phyloP scores from a whole-genome alignment of 2,329 filamentous ascomycete genomes.

The Volutella citrinella region DNA sequence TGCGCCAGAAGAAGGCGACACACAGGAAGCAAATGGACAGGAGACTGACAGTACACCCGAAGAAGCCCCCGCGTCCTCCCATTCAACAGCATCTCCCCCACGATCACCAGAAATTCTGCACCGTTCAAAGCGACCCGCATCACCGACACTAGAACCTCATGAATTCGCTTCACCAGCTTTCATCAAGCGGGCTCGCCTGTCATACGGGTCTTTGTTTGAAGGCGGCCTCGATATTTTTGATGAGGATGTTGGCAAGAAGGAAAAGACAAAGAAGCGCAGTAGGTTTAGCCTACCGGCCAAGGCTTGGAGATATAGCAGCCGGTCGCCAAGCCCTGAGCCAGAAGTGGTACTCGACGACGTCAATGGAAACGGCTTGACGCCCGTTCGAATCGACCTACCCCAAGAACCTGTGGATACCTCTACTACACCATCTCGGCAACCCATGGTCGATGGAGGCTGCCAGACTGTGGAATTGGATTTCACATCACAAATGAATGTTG shows the following conservation, averaged over 20 bases:
- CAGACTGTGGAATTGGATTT: constrained; percentile 31
- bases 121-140: constrained; percentile 32
- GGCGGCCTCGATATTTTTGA: constrained; percentile 66
- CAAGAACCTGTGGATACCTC: constrained; percentile 10
- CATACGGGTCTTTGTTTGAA: constrained; percentile 65
- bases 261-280: constrained; percentile 58
- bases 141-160: constrained; percentile 37
- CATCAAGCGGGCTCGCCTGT: constrained; percentile 66
- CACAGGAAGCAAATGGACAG: constrained; percentile 17
- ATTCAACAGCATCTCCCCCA: constrained; percentile 15
- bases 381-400: constrained; percentile 5
- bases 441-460: constrained; percentile 35
- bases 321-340: constrained; percentile 67
- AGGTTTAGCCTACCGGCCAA: constrained; percentile 64
- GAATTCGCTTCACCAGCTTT: constrained; percentile 80
- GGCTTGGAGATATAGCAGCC: constrained; percentile 72
- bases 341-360: constrained; percentile 27
- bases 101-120: constrained; percentile 16
- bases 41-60: constrained; percentile 1
- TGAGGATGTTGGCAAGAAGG: constrained; percentile 45
- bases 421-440: constrained; percentile 19
- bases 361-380: constrained; percentile 10
- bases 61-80: constrained; percentile 8
- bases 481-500: constrained; percentile 25
- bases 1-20: constrained; percentile 17